Conservation (phyloP, 2,329 filamentous ascomycete genomes). For the Cercospora citrullina region DNA sequence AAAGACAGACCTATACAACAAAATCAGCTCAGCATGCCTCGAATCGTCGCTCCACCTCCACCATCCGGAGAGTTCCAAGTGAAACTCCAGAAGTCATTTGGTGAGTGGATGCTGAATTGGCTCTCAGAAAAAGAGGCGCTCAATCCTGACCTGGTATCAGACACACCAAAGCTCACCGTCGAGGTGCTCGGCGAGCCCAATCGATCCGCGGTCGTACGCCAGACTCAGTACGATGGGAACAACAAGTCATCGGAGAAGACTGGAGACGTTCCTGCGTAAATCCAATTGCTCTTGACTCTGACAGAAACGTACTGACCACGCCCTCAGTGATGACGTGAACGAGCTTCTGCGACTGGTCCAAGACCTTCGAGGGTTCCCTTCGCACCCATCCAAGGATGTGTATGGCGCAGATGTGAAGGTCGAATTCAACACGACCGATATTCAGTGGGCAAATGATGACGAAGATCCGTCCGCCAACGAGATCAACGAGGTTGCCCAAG, state of each 20-base stretch:
- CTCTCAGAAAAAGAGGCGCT: neutral
- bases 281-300: neutral
- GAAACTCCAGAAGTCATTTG: slow-evolving; percentile 38
- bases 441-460: slow-evolving; percentile 46
- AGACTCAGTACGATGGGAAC: slow-evolving; percentile 37
- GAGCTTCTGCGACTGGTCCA: slow-evolving; percentile 44
- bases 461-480: slow-evolving; percentile 40
- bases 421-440: slow-evolving; percentile 46
- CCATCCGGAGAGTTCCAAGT: slow-evolving; percentile 42
- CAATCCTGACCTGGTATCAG: slow-evolving; percentile 30
- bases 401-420: slow-evolving; percentile 44
- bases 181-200: slow-evolving; percentile 47
- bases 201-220: slow-evolving; percentile 41
- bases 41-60: slow-evolving; percentile 37
- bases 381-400: slow-evolving; percentile 42
- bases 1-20: neutral
- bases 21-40: slow-evolving; percentile 36
- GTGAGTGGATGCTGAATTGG: slow-evolving; percentile 20
- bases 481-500: slow-evolving; percentile 39
- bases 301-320: slow-evolving; percentile 2
- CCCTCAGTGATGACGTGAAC: slow-evolving; percentile 43
- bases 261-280: slow-evolving; percentile 41
- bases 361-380: slow-evolving; percentile 45
- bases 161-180: slow-evolving; percentile 38
- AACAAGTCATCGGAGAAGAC: slow-evolving; percentile 41